A percentile compares a stretch with the other conserved stretches of the same genome.
Evolutionary conservation across 352 stramenopile genomes (phyloP).

Genomic region (Globisporangium splendens): DNA sequence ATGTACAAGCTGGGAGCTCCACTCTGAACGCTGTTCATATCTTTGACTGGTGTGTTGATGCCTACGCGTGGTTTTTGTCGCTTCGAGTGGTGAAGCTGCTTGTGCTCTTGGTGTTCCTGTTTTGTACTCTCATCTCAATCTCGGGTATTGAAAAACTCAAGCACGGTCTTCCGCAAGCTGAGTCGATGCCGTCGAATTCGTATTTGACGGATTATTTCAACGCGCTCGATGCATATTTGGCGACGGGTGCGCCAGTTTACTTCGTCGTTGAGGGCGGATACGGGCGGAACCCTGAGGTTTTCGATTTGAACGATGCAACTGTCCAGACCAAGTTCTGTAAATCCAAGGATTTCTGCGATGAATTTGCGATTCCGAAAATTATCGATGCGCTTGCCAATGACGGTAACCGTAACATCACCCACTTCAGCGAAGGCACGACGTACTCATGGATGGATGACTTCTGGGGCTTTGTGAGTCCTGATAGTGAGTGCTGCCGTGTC

Average conservation of each 20-base stretch:
- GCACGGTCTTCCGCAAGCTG: slow-evolving; percentile 50
- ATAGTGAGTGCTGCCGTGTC: slow-evolving; percentile 60
- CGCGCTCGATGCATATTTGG: slow-evolving; percentile 46
- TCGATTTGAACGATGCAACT: slow-evolving; percentile 39
- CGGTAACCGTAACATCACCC: slow-evolving; percentile 34
- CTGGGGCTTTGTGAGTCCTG: slow-evolving; percentile 57
- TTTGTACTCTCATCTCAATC: slow-evolving; percentile 45
- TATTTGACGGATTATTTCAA: slow-evolving; percentile 74
- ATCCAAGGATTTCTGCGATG: slow-evolving; percentile 53
- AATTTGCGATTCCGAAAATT: slow-evolving; percentile 53
- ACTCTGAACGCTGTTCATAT: slow-evolving; percentile 11
- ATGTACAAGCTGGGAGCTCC: neutral
- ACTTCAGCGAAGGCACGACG: slow-evolving; percentile 50
- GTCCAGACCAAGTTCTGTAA: slow-evolving; percentile 52
- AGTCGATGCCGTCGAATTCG: slow-evolving; percentile 61
- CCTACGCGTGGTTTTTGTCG: slow-evolving; percentile 44
- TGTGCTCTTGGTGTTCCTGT: slow-evolving; percentile 44
- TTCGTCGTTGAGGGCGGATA: slow-evolving; percentile 62
- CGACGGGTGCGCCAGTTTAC: slow-evolving; percentile 56
- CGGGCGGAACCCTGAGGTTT: slow-evolving; percentile 40
- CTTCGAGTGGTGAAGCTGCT: slow-evolving; percentile 47
- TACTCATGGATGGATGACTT: slow-evolving; percentile 75
- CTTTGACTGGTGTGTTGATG: slow-evolving; percentile 38
- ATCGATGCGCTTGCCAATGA: slow-evolving; percentile 52
- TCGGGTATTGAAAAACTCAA: slow-evolving; percentile 49